Percentiles rank a stretch among this genome's conserved stretches.
These are phyloP conservation scores for Ophiostoma australiae DNA, from an alignment of 2,329 filamentous ascomycete species.

Conservation along the genomic window DNA sequence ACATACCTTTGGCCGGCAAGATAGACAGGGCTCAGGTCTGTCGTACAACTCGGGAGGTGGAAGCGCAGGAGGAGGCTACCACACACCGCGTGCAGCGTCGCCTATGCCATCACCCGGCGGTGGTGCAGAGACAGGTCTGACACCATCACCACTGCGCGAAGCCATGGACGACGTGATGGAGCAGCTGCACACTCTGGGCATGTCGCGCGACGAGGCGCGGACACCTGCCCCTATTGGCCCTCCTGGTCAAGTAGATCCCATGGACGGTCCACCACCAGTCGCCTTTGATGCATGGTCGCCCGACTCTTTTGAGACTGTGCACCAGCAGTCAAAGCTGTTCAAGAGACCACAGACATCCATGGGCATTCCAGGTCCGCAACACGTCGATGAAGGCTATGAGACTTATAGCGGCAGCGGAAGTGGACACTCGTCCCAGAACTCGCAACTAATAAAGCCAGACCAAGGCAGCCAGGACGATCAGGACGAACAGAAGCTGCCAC, in stretches of 20 bases:
- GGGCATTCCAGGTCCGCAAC: constrained; percentile 48
- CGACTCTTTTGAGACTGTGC: constrained; percentile 67
- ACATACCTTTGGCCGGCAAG: constrained; percentile 44
- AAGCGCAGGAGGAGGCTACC: constrained; percentile 37
- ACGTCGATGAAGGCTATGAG: constrained; percentile 55
- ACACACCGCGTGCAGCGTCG: constrained; percentile 56
- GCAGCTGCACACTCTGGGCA: constrained; percentile 79
- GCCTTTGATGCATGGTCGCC: constrained; percentile 79
- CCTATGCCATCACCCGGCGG: constrained; percentile 63
- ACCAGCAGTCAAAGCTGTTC: constrained; percentile 38
- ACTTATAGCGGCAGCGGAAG: constrained; percentile 49
- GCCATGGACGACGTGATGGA: constrained; percentile 99
- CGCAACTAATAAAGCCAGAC: constrained; percentile 41
- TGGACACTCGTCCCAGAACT: constrained; percentile 42
- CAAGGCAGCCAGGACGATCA: constrained; percentile 39
- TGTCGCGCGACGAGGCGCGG: constrained; percentile 45
- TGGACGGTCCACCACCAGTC: constrained; percentile 34
- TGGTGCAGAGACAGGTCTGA: constrained; percentile 56
- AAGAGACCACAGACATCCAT: constrained; percentile 64
- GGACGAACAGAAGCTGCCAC: constrained; percentile 51
- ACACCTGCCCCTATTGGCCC: constrained; percentile 42
- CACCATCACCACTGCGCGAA: constrained; percentile 84
- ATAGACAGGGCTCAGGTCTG: constrained; percentile 39
- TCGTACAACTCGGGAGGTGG: constrained; percentile 32
- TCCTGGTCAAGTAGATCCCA: not conserved